Evolutionary conservation across 352 stramenopile genomes (phyloP).

Genomic region (Pythium folliculosum): DNA sequence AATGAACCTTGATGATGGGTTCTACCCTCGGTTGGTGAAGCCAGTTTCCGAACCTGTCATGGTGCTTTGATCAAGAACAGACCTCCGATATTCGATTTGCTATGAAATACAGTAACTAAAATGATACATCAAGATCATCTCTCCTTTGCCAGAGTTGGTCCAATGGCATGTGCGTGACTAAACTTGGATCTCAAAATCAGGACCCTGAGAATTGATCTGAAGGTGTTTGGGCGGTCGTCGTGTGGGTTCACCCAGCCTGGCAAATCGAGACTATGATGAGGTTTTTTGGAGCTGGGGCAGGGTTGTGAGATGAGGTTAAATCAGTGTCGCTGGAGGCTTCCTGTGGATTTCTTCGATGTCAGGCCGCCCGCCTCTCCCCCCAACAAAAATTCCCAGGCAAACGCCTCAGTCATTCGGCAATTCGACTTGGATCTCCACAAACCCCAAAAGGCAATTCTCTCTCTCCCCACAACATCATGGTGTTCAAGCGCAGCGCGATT

Average conservation of each 20-base stretch:
- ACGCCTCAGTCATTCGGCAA: slow-evolving; percentile 22
- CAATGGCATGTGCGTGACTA: neutral
- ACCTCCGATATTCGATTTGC: neutral
- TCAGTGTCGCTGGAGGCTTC: slow-evolving; percentile 19
- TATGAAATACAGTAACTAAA: neutral
- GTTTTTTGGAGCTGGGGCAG: slow-evolving; percentile 13
- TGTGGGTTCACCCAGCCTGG: slow-evolving; percentile 14
- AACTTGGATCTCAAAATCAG: slow-evolving; percentile 4
- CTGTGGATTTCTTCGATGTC: slow-evolving; percentile 20
- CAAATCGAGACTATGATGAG: neutral
- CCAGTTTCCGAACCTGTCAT: neutral
- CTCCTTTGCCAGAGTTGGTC: neutral
- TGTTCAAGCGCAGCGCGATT: slow-evolving; percentile 31
- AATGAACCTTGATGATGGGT: neutral
- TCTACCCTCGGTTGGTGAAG: neutral
- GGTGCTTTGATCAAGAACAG: neutral
- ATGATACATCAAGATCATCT: neutral
- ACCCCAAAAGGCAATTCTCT: neutral
- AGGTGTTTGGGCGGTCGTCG: neutral
- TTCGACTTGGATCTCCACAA: slow-evolving; percentile 29
- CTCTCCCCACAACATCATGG: slow-evolving; percentile 24
- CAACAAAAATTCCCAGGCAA: neutral
- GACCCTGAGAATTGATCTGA: slow-evolving; percentile 7
- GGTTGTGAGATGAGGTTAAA: slow-evolving; percentile 28
- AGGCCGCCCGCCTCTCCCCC: slow-evolving; percentile 10